These are phyloP conservation scores for Mortierella claussenii DNA, from an alignment of 192 early-diverging fungal species.

Conservation along the genomic window DNA sequence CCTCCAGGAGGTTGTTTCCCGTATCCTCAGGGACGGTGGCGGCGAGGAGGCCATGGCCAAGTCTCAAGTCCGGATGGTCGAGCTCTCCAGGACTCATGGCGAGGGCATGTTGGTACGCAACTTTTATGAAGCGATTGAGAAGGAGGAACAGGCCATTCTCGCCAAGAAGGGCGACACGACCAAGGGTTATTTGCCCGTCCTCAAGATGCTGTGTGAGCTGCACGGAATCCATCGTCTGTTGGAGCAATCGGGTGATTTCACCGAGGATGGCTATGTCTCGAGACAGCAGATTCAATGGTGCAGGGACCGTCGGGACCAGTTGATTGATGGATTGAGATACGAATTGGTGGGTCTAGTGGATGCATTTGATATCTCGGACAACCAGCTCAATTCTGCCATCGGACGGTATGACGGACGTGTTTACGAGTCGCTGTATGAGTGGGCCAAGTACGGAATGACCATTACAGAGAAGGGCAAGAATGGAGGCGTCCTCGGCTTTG, in stretches of 20 bases:
- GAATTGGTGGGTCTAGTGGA: slow-evolving; percentile 87
- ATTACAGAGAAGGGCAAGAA: slow-evolving; percentile 39
- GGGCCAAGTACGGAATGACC: slow-evolving; percentile 56
- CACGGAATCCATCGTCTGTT: slow-evolving; percentile 78
- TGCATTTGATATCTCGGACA: slow-evolving; percentile 86
- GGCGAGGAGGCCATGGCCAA: slow-evolving; percentile 61
- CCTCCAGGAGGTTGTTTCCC: slow-evolving; percentile 54
- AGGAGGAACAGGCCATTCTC: slow-evolving; percentile 40
- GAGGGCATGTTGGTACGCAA: slow-evolving; percentile 80
- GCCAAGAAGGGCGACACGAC: slow-evolving; percentile 15
- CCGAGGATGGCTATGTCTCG: slow-evolving; percentile 78
- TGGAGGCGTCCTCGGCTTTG: slow-evolving; percentile 38
- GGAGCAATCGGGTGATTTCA: slow-evolving; percentile 79
- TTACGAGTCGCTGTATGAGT: slow-evolving; percentile 74
- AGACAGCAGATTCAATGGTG: slow-evolving; percentile 69
- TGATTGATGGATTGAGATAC: slow-evolving; percentile 69
- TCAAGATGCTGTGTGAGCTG: slow-evolving; percentile 73
- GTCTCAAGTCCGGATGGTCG: slow-evolving; percentile 59
- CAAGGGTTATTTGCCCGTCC: slow-evolving; percentile 64
- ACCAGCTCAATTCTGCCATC: slow-evolving; percentile 84
- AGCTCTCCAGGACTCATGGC: slow-evolving; percentile 69
- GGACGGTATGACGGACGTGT: slow-evolving; percentile 88
- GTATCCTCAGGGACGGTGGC: slow-evolving; percentile 49
- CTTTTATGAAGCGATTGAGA: slow-evolving; percentile 72
- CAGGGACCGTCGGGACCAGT: slow-evolving; percentile 62